Conservation (phyloP, 164 flowering plant genomes). For the Umbilicus rupestris region DNA sequence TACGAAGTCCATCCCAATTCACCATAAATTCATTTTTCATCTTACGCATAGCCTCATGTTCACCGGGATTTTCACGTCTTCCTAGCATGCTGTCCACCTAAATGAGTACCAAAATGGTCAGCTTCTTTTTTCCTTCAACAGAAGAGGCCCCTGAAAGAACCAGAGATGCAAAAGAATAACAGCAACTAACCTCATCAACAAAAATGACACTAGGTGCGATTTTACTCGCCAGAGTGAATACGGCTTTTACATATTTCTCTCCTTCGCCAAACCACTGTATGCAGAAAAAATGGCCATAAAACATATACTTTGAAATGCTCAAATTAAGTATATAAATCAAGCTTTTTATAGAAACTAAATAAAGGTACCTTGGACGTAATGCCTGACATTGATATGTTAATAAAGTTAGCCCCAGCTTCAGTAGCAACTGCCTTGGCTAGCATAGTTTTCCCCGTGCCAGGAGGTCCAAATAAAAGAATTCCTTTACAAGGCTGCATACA, state of each 20-base stretch:
- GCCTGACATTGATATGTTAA: conserved; percentile 95
- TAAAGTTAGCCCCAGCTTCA: conserved; percentile 94
- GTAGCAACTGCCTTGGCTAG: conserved; percentile 98
- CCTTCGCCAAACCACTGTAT: conserved; percentile 87
- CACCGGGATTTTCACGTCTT: conserved; percentile 71
- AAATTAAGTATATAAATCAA: background rate
- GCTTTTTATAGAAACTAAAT: background rate
- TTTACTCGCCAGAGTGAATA: conserved; percentile 63
- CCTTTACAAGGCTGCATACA: conserved; percentile 85
- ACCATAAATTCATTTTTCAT: conserved; percentile 87
- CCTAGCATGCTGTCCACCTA: conserved; percentile 86
- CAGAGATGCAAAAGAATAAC: background rate
- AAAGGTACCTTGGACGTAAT: conserved; percentile 76
- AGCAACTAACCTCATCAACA: conserved; percentile 62
- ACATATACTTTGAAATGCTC: background rate
- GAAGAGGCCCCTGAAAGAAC: background rate
- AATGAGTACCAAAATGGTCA: background rate
- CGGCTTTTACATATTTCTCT: conserved; percentile 75
- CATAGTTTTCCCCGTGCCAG: conserved; percentile 98
- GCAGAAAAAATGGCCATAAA: conserved; percentile 9
- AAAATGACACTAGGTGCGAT: conserved; percentile 77
- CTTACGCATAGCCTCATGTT: conserved; percentile 83
- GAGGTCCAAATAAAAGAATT: conserved; percentile 91
- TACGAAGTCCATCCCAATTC: conserved; percentile 81
- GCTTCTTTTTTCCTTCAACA: background rate